Conservation (phyloP, 1,139 yeast genomes). For the Sugiyamaella novakii region DNA sequence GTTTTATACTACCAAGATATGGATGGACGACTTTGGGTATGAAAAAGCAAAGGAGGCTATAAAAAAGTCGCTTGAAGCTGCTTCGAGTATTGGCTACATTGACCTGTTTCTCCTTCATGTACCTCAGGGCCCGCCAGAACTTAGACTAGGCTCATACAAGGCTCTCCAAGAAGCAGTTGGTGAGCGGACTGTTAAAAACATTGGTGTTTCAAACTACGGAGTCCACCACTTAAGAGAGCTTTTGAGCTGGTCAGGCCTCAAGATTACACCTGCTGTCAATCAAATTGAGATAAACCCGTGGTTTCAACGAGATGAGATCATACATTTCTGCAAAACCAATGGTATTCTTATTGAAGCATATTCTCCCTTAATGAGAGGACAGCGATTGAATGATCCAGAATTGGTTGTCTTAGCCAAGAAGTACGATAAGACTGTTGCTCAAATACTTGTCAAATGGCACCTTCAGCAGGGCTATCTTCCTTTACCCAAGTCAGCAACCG, state of each 20-base stretch:
- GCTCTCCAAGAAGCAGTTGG: slow-evolving; percentile 26
- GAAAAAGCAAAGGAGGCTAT: slow-evolving; percentile 58
- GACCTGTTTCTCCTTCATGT: slow-evolving; percentile 84
- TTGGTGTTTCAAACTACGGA: slow-evolving; percentile 80
- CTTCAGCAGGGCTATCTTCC: slow-evolving; percentile 34
- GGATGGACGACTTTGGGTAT: slow-evolving; percentile 56
- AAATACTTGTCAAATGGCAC: slow-evolving; percentile 50
- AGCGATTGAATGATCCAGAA: slow-evolving; percentile 27
- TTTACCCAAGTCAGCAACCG: slow-evolving; percentile 70
- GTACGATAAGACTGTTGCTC: slow-evolving; percentile 47
- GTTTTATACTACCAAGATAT: slow-evolving; percentile 58
- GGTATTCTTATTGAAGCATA: slow-evolving; percentile 74
- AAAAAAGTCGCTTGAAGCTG: slow-evolving; percentile 59
- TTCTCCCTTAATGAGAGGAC: slow-evolving; percentile 64
- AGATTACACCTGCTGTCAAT: slow-evolving; percentile 48
- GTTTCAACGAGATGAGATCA: slow-evolving; percentile 68
- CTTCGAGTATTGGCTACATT: slow-evolving; percentile 69
- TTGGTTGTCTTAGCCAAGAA: slow-evolving; percentile 33
- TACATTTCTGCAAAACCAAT: slow-evolving; percentile 59
- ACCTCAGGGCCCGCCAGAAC: slow-evolving; percentile 52
- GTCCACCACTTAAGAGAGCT: slow-evolving; percentile 73
- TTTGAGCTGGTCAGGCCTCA: slow-evolving; percentile 55
- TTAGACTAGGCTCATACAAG: slow-evolving; percentile 23
- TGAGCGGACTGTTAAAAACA: slow-evolving; percentile 47
- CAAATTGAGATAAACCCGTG: slow-evolving; percentile 92